A percentile compares a stretch with the other conserved stretches of the same genome.
Conservation (phyloP, 768 basidiomycete species). For the Rhizopogon sp. region DNA sequence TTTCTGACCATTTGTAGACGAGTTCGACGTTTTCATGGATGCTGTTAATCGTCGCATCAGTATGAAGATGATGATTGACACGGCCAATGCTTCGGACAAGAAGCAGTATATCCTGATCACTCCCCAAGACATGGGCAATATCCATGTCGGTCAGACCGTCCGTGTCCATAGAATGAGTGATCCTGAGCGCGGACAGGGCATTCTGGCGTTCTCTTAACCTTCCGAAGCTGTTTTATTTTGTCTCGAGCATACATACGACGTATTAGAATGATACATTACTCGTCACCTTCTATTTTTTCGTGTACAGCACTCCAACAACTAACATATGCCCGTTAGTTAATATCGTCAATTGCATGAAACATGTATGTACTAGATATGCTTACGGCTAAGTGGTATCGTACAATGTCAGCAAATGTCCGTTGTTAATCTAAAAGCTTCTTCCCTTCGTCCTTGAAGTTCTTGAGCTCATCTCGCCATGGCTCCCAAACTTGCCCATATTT, state of each 20-base stretch:
- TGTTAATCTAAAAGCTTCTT: slow-evolving; percentile 42
- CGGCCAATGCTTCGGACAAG: slow-evolving; percentile 79
- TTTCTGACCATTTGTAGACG: slow-evolving; percentile 48
- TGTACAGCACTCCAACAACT: not conserved
- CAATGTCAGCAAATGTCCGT: not conserved
- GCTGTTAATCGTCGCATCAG: slow-evolving; percentile 87
- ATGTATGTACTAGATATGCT: not conserved
- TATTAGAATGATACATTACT: not conserved
- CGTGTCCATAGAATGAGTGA: slow-evolving; percentile 75
- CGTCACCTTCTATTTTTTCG: not conserved
- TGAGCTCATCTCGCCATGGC: slow-evolving; percentile 78
- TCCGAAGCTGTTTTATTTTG: not conserved
- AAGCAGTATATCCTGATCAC: slow-evolving; percentile 96
- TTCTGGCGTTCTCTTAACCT: slow-evolving; percentile 29
- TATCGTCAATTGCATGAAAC: too few species aligned
- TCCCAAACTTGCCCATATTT: slow-evolving; percentile 89
- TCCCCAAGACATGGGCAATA: slow-evolving; percentile 86
- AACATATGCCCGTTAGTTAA: not conserved
- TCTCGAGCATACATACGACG: not conserved
- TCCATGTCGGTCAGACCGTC: slow-evolving; percentile 63
- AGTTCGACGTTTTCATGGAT: slow-evolving; percentile 99
- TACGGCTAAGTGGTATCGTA: not conserved
- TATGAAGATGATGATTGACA: slow-evolving; percentile 96
- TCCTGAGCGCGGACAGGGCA: slow-evolving; percentile 64
- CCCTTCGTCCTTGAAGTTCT: slow-evolving; percentile 70